Evolutionary conservation across 345 rosid genomes (phyloP), one percentile per base, ranked within the genome.

Genomic region (Salix caprea): DNA sequence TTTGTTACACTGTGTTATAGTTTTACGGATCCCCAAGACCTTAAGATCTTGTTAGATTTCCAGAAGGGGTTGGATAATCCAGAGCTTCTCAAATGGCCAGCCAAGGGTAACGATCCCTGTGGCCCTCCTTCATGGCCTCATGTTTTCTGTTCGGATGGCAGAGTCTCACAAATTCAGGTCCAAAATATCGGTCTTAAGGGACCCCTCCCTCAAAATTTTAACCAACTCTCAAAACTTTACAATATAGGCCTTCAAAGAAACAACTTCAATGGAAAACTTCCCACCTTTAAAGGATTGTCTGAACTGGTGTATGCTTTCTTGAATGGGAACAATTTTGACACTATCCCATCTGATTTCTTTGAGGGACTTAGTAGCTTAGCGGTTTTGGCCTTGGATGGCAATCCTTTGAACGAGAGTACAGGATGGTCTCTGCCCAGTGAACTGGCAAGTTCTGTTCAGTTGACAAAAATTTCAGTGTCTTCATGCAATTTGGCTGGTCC

Each of bases 231-330:
- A 1, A 75, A 71, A 85, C 82, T 88, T 34, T 81, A 76, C 70
- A 88, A 88, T 72, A 72, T 88, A 46, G 90, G 90, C 39, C 86
- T 88, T 71, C 90, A 88, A 70, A 81, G 84, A 75, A 88, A 88
- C 83, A 68, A 70, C 1, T 78, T 88, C 52, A 66, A 60, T 36
- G 90, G 90, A 30, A 76, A 79, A 12, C 77, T 88, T 50, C 90
- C 89, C 12, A 71, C 77, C 61, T 82, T 88, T 62, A 86, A 83
- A 42, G 90, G 89, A 50, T 75, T 88, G 56, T 77, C 86, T 39
- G 83, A 82, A 65, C 67, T 88, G 84, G 77, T 77, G 28, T 84
- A 21, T 68, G 89, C 85, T 14, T 88, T 78, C 67, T 71, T 88
- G 79, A 80, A 88, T 83, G 75, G 44, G 82, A 88, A 88, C 36